Base-by-base conservation (phyloP, 73 alveolate species). In the Effrenium voratum region DNA sequence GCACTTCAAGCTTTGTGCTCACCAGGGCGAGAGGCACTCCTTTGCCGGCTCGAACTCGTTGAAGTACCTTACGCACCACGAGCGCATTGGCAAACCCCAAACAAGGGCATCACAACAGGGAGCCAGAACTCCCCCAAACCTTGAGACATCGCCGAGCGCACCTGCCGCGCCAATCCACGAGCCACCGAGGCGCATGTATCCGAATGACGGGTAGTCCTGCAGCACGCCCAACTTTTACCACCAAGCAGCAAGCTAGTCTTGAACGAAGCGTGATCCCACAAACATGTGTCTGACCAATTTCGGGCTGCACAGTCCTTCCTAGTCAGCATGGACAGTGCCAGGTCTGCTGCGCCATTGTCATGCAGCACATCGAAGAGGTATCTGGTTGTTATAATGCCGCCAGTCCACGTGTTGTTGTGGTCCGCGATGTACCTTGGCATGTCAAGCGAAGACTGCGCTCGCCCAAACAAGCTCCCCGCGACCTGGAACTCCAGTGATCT, bases 331-430 rank as follows among this genome's bases (percentile, higher is more conserved):
- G 82, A 70, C 32, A 70, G 82, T 10, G 82, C 82, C 45, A 46
- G n/a, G 16, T 44, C 82, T 15, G 82, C 82, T 36, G 82, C 82
- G 49, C 82, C 82, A 34, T 36, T 70, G 82, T 70, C 82, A 70
- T 70, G 82, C 82, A 70, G 50, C 82, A 70, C 82, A 12, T 70
- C 82, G 32, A 70, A 70, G 34, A 70, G 24, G 82, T 36, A 70
- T 44, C 82, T 44, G 4, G 38, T 46, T 26, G 82, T 70, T 5
- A 70, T 70, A 26, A 70, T 70, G 49, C 82, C 82, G 3, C 82
- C 82, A 36, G 82, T 70, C 82, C 82, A 70, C 28, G 82, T 70
- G 82, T 70, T 70, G 45, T 46, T 46, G 26, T 70, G 45, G 49
- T 70, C 82, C 12, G 82, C 82, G 6, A 70, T 70, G 46, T 70